Evolutionary conservation across 805 yeast genomes (phyloP).

Genomic region (Candida suzukii): DNA sequence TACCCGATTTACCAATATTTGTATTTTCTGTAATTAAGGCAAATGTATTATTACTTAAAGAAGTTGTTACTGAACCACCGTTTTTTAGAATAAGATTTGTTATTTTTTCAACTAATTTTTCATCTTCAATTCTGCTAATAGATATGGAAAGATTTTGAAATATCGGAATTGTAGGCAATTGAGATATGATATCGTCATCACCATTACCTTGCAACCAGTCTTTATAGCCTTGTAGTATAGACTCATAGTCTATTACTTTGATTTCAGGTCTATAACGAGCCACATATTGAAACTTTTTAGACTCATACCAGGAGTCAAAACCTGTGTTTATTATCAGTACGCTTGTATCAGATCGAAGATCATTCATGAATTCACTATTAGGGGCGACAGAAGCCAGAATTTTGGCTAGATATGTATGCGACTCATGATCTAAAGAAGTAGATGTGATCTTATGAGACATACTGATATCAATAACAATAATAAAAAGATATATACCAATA

Average conservation of each 20-base stretch:
- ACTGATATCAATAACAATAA: neutral
- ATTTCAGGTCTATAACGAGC: constrained; percentile 50
- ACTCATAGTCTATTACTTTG: constrained; percentile 39
- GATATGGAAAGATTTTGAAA: constrained; percentile 39
- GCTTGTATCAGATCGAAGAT: constrained; percentile 20
- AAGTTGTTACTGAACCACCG: constrained; percentile 45
- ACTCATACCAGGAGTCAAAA: constrained; percentile 24
- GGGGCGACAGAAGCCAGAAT: constrained; percentile 11
- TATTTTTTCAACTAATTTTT: constrained; percentile 18
- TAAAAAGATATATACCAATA: too few relatives aligned
- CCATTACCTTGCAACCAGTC: constrained; percentile 50
- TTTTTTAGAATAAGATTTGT: constrained; percentile 26
- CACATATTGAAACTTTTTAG: constrained; percentile 48
- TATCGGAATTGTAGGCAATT: constrained; percentile 20
- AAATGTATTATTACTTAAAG: constrained; percentile 36
- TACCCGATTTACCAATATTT: constrained; percentile 31
- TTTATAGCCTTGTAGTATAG: constrained; percentile 37
- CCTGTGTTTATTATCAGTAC: constrained; percentile 18
- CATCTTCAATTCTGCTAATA: constrained; percentile 20
- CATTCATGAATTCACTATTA: constrained; percentile 12
- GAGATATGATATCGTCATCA: neutral
- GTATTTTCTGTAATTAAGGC: constrained; percentile 41
- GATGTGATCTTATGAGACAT: constrained; percentile 16
- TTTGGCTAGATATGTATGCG: constrained; percentile 10
- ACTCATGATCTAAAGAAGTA: constrained; percentile 13